These are phyloP conservation scores for Flaveria linearis DNA, from an alignment of 129 eudicot species.

Conservation along the genomic window DNA sequence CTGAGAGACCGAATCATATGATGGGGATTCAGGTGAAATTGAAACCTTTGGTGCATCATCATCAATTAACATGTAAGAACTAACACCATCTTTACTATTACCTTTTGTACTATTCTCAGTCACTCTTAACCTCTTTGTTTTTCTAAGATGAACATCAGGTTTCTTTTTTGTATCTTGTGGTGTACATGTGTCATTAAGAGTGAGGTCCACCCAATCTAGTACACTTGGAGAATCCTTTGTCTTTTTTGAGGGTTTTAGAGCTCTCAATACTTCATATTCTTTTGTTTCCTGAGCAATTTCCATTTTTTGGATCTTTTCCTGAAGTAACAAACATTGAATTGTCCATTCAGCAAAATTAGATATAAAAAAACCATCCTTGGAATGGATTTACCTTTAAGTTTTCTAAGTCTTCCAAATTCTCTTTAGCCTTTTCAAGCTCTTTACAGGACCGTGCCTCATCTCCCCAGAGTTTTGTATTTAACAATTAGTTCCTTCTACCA, in stretches of 20 bases:
- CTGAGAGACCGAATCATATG: slow-evolving; percentile 22
- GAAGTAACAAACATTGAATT: slow-evolving; percentile 4
- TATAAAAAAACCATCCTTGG: not conserved
- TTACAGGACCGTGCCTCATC: slow-evolving; percentile 61
- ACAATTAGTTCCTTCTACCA: slow-evolving; percentile 64
- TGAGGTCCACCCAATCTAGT: slow-evolving; percentile 18
- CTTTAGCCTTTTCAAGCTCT: slow-evolving; percentile 71
- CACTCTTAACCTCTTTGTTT: slow-evolving; percentile 36
- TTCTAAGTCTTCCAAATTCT: slow-evolving; percentile 46
- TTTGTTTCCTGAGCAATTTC: slow-evolving; percentile 58
- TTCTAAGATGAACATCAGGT: slow-evolving; percentile 32
- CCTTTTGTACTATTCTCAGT: slow-evolving; percentile 16
- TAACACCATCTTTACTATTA: slow-evolving; percentile 21
- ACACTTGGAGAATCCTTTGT: not conserved
- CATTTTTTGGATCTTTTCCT: slow-evolving; percentile 58
- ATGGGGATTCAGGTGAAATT: slow-evolving; percentile 20
- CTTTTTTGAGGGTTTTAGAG: slow-evolving; percentile 39
- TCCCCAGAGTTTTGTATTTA: slow-evolving; percentile 66
- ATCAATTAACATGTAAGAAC: slow-evolving; percentile 32
- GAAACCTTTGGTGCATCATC: slow-evolving; percentile 41
- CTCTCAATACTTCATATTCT: slow-evolving; percentile 67
- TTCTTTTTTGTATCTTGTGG: slow-evolving; percentile 32
- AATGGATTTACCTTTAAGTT: slow-evolving; percentile 61
- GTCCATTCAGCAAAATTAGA: slow-evolving; percentile 9
- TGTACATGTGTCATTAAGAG: slow-evolving; percentile 28